Evolutionary conservation across 1,284 basidiomycete genomes (phyloP), one percentile per base, ranked within the genome.

Genomic region (Phylloporus sp.): DNA sequence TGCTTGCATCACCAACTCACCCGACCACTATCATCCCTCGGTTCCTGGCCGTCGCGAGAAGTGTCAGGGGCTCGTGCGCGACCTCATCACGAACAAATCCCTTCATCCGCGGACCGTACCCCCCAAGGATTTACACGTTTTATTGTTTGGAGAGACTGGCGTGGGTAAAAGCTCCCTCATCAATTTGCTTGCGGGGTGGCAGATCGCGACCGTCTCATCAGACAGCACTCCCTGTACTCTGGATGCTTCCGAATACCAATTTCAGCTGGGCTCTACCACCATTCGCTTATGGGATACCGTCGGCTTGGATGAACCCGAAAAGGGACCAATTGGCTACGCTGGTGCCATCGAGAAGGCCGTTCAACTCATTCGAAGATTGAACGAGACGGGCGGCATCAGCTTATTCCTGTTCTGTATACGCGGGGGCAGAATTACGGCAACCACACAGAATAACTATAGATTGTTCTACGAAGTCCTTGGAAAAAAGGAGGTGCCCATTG

Each of bases 401-500:
- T 60, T 76, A 8, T 73, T 78, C n/a, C 12, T 76, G 54, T 76
- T 75, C 44, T 77, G 76, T n/a, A 71, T 76, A 22, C 76, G 75
- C n/a, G 77, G 72, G 7, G 72, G 66, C 29, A 59, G 71, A 49
- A 53, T 74, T 53, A 71, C 72, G 11, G 61, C 64, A 18, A 74
- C 72, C 7, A 62, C 63, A n/a, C n/a, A n/a, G n/a, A n/a, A n/a
- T n/a, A n/a, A n/a, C n/a, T n/a, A n/a, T n/a, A n/a, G n/a, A n/a
- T 40, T 78, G 18, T 75, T 75, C 46, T 68, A 75, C 60, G 69
- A 75, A n/a, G 64, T 73, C 13, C 63, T 76, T 1, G 74, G 76
- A 17, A 69, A 75, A 44, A 70, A 69, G 22, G 64, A 74, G 22
- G 77, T 76, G 20, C 77, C 76, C 0, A 66, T 78, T 28, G 73